A percentile compares a stretch with the other conserved stretches of the same genome.
Evolutionary conservation across 306 rosid genomes (phyloP).

Genomic region (Oxytropis ochrocephala): DNA sequence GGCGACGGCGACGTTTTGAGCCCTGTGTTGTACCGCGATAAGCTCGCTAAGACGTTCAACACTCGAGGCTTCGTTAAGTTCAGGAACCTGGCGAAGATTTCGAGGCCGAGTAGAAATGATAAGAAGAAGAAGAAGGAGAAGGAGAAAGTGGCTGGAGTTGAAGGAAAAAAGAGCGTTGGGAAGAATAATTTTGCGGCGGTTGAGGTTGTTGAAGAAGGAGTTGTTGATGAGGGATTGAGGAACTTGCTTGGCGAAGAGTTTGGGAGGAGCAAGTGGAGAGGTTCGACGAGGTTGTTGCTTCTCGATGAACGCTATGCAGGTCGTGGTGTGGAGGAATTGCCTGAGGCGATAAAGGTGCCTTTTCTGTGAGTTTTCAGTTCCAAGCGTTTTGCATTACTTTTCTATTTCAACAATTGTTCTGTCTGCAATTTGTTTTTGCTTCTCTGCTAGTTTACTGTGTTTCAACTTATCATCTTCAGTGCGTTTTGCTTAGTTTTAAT

Average conservation of each 20-base stretch:
- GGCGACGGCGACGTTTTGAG: constrained; percentile 55
- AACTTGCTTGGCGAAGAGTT: constrained; percentile 63
- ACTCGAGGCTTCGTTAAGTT: constrained; percentile 69
- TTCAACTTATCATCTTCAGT: neutral
- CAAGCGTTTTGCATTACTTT: neutral
- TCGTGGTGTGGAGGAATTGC: constrained; percentile 43
- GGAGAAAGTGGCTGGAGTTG: constrained; percentile 7
- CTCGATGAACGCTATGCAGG: constrained; percentile 58
- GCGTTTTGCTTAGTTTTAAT: neutral
- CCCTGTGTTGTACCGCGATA: constrained; percentile 69
- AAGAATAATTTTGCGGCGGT: constrained; percentile 35
- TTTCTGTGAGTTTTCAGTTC: constrained; percentile 35
- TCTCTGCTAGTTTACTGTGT: neutral
- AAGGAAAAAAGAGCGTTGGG: constrained; percentile 24
- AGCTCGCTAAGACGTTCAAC: constrained; percentile 58
- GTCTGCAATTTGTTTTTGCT: neutral
- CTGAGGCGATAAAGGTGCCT: constrained; percentile 87
- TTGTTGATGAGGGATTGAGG: constrained; percentile 44
- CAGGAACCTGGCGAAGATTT: constrained; percentile 68
- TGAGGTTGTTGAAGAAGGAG: constrained; percentile 59
- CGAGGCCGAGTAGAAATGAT: constrained; percentile 65
- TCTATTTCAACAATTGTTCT: neutral
- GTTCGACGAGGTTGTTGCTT: constrained; percentile 71
- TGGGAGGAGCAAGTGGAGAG: constrained; percentile 63
- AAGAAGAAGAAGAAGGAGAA: constrained; percentile 18